A percentile compares a stretch with the other conserved stretches of the same genome.
These are phyloP conservation scores for Furcasterigmium sp. DNA, from an alignment of 2,329 filamentous ascomycete species.

Conservation along the genomic window DNA sequence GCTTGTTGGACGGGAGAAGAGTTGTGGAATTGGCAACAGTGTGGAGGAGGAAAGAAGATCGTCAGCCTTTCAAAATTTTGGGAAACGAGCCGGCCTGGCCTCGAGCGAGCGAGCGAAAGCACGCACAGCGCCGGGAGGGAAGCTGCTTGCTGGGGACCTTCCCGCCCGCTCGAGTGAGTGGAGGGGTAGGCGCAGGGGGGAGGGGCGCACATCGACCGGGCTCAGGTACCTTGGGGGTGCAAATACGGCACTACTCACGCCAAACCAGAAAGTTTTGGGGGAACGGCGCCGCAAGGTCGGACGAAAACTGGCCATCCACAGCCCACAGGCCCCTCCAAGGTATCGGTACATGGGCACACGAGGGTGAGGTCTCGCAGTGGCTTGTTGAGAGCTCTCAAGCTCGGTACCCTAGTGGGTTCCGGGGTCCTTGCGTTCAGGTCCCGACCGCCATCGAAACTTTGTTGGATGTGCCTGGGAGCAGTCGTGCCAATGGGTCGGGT, in stretches of 20 bases:
- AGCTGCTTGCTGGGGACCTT: constrained; percentile 9
- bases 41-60: constrained; percentile 14
- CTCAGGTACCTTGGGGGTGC: background rate
- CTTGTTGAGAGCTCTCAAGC: too few species aligned
- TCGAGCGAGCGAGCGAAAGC: too few species aligned
- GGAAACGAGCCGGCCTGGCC: constrained; percentile 12
- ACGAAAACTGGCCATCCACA: too few species aligned
- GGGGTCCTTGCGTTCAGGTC: too few species aligned
- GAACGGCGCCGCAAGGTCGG: too few species aligned
- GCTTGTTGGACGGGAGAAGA: constrained; percentile 6
- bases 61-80: constrained; percentile 17
- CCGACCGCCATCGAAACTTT: too few species aligned
- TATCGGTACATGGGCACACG: too few species aligned
- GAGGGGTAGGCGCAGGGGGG: background rate
- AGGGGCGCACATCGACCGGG: background rate
- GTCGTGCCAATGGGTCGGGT: too few species aligned
- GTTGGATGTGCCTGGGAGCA: too few species aligned
- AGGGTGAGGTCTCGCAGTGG: too few species aligned
- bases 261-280: constrained; percentile 1
- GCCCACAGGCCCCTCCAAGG: too few species aligned
- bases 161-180: constrained; percentile 1
- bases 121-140: background rate
- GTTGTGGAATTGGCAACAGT: constrained; percentile 8
- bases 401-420: too few species aligned
- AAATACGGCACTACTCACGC: background rate